phyloP scores from a whole-genome alignment of 1,284 basidiomycete genomes.

The Sanghuangporus baumii region DNA sequence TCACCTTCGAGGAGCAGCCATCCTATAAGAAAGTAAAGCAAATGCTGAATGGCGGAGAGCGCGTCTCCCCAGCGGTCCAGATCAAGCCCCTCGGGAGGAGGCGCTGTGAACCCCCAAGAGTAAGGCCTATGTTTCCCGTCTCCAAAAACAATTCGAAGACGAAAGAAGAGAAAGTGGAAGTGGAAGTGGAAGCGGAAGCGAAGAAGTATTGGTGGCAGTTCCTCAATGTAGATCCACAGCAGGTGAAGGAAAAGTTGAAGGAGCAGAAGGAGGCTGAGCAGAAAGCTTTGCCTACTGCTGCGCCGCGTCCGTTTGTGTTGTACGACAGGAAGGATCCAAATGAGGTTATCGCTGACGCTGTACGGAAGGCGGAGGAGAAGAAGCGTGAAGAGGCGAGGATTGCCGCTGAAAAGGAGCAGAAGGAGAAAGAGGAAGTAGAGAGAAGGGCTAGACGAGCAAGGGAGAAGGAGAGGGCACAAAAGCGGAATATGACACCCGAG shows the following conservation, averaged over 20 bases:
- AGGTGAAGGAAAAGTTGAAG: background rate
- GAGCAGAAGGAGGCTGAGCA: background rate
- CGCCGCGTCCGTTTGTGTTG: background rate
- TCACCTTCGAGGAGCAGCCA: constrained; percentile 24
- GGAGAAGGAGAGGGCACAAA: constrained; percentile 25
- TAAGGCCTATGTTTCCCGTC: background rate
- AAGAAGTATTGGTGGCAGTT: background rate
- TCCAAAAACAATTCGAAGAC: background rate
- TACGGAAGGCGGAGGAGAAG: background rate
- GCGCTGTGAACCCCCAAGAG: background rate
- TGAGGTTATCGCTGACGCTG: background rate
- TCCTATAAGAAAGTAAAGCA: constrained; percentile 30
- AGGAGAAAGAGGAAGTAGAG: constrained; percentile 4
- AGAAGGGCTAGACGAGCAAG: background rate
- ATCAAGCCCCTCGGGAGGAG: background rate
- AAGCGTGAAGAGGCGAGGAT: background rate
- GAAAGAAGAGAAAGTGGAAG: background rate
- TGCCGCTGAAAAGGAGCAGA: constrained; percentile 1
- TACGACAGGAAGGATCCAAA: background rate
- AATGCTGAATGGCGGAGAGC: background rate
- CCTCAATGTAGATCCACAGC: background rate
- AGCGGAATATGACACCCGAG: constrained; percentile 36
- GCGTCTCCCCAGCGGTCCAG: background rate
- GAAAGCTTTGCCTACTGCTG: background rate
- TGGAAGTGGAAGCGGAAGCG: background rate